Base-by-base conservation (phyloP, 2,329 filamentous ascomycete species). In the Pseudogymnoascus sp. region DNA sequence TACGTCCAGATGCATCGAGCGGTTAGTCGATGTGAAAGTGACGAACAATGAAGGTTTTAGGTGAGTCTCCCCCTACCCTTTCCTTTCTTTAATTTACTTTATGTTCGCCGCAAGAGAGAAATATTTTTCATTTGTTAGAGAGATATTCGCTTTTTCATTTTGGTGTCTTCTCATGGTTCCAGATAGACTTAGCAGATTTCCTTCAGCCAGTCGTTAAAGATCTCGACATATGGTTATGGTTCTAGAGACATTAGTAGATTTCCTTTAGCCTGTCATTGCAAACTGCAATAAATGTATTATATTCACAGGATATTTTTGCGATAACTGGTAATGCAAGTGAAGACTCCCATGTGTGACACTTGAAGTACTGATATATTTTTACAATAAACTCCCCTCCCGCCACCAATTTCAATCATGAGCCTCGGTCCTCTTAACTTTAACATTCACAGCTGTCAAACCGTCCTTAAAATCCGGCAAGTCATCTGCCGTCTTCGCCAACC, bases 381-480 rank as follows among this genome's bases (percentile, higher is more conserved):
- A 54, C 43, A 54, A 32, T 54, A n/a, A n/a, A n/a, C n/a, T n/a
- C n/a, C n/a, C n/a, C n/a, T n/a, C n/a, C n/a, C n/a, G n/a, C n/a
- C n/a, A n/a, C n/a, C 43, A 54, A 32, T 54, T 32, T 54, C 47
- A 54, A 5, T 32, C 47, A 12, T 54, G 28, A 12, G 43, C 34
- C 34, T 57, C 35, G 7, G 60, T 35, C 11, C 62, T 54, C 47
- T 54, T 54, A 20, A 54, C 47, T n/a, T 54, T 54, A 4, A 54
- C 28, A 54, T 54, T 54, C 4, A 54, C 47, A 16, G 68, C 69
- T 50, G 68, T 72, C 32, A 79, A 70, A 34, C 71, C 80, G 25
- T 79, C 75, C 59, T 75, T 74, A 65, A 85, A 81, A 66, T 84
- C 77, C 4, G 79, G 74, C 16, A 85, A 65, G 63, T 85, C 80